Evolutionary conservation across 2,329 filamentous ascomycete genomes (phyloP), one percentile per base, ranked within the genome.

Genomic region (Alternaria alternata): DNA sequence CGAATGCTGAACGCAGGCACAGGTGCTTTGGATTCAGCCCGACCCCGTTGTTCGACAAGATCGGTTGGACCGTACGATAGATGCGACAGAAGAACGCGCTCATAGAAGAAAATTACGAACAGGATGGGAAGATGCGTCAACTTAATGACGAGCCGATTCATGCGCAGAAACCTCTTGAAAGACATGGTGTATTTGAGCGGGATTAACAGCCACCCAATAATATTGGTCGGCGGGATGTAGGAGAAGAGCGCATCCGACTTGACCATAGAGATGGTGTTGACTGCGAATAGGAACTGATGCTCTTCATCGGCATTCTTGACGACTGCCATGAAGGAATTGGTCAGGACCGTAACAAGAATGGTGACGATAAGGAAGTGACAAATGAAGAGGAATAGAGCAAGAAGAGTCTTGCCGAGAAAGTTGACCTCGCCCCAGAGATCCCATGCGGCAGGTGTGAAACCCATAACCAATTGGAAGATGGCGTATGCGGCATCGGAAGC

Each of bases 171-270:
- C 49, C 89, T 86, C 41, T 87, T 87, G 68, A 97, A 89, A 0
- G 93, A 88, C 81, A 97, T 88, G 69, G 88, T 82, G 75, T 91
- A 96, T 64, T 94, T 87, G 44, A 96, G 78, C 0, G 94, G 94
- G 71, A 93, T 93, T 28, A 97, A 82, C 0, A 94, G 75, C 94
- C 94, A 98, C 1, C 92, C 94, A 64, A 97, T 86, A 30, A 97
- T 91, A 74, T 98, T 98, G 14, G 91, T 90, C 0, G 94, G 94
- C 1, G 94, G 91, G 62, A 97, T 87, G 75, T 97, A 97, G 4
- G 93, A 96, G 82, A 98, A 98, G 0, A 97, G 83, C 0, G 93
- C 91, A 76, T 98, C 94, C n/a, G 95, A 97, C 78, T 97, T 98
- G 66, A 97, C 94, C 92, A 97, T 96, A 5, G 93, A 96, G 51